Conservation (phyloP, 352 stramenopile species). For the Peronospora destructor region DNA sequence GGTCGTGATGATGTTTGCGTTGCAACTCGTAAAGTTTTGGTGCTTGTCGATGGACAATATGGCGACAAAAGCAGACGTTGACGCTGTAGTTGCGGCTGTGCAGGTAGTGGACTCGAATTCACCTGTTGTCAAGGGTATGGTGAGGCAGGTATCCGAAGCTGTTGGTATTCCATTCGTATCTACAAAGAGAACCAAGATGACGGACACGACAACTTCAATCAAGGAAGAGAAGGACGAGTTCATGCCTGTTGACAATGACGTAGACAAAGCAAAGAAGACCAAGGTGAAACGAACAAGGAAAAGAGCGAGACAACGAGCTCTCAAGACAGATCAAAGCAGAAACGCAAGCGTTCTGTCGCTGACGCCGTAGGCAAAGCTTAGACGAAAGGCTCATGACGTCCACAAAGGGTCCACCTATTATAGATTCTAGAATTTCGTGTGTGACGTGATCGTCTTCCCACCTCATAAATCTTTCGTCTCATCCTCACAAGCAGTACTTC, state of each 20-base stretch:
- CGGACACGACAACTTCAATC: constrained; percentile 14
- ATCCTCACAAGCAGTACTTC: background rate
- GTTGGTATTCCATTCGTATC: constrained; percentile 29
- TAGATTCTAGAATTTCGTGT: constrained; percentile 33
- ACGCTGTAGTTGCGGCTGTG: constrained; percentile 36
- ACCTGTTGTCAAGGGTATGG: constrained; percentile 67
- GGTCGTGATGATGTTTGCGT: constrained; percentile 50
- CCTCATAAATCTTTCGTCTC: too few relatives aligned
- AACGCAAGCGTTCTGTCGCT: constrained; percentile 41
- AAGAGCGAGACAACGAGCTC: constrained; percentile 45
- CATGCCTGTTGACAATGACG: constrained; percentile 23
- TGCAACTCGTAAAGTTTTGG: constrained; percentile 68
- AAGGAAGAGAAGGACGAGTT: constrained; percentile 15
- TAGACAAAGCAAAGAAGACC: constrained; percentile 9
- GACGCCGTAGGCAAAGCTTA: background rate
- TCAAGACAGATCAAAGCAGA: constrained; percentile 43
- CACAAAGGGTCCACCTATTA: constrained; percentile 26
- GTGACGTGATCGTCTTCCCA: too few relatives aligned
- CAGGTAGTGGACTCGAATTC: constrained; percentile 48
- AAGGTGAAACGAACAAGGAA: constrained; percentile 15
- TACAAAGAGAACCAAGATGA: constrained; percentile 13
- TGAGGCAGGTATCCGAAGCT: constrained; percentile 50
- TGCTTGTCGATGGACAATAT: constrained; percentile 19
- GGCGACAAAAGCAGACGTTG: constrained; percentile 19
- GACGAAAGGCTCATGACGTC: background rate